phyloP scores from a whole-genome alignment of 352 stramenopile genomes.

The Phytopythium litorale region DNA sequence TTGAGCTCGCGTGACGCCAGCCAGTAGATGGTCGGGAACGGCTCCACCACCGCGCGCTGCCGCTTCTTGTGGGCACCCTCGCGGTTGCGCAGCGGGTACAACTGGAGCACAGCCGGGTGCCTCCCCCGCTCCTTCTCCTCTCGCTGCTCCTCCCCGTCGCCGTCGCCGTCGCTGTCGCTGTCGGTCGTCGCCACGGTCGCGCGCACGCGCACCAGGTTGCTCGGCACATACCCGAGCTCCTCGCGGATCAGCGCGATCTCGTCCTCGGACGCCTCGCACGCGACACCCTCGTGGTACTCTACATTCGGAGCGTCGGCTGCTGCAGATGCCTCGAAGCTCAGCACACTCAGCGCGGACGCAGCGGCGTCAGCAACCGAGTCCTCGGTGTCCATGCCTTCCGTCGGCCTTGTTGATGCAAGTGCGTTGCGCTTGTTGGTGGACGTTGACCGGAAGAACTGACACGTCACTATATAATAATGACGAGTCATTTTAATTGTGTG shows the following conservation, averaged over 20 bases:
- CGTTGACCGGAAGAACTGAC: neutral
- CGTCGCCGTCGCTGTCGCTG: neutral
- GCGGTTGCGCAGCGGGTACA: conserved; percentile 55
- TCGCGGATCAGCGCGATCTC: conserved; percentile 30
- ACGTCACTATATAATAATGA: neutral
- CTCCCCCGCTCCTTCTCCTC: neutral
- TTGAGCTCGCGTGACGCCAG: conserved; percentile 41
- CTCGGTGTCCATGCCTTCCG: neutral
- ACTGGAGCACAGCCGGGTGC: conserved; percentile 36
- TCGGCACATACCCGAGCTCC: conserved; percentile 50
- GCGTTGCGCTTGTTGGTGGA: neutral
- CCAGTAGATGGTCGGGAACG: conserved; percentile 72
- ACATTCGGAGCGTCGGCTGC: neutral
- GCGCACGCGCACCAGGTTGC: conserved; percentile 43
- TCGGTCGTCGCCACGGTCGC: conserved; percentile 15
- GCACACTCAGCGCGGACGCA: neutral
- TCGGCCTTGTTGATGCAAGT: neutral
- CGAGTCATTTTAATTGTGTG: neutral
- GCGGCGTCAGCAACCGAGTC: neutral
- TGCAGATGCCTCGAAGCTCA: neutral
- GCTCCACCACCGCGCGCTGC: conserved; percentile 47
- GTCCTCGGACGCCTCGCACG: conserved; percentile 26
- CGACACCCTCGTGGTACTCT: conserved; percentile 29
- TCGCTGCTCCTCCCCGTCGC: conserved; percentile 8
- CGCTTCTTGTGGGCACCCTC: conserved; percentile 60